Percentiles rank a stretch among this genome's conserved stretches.
Conservation (phyloP, 768 basidiomycete species). For the Postia placenta region DNA sequence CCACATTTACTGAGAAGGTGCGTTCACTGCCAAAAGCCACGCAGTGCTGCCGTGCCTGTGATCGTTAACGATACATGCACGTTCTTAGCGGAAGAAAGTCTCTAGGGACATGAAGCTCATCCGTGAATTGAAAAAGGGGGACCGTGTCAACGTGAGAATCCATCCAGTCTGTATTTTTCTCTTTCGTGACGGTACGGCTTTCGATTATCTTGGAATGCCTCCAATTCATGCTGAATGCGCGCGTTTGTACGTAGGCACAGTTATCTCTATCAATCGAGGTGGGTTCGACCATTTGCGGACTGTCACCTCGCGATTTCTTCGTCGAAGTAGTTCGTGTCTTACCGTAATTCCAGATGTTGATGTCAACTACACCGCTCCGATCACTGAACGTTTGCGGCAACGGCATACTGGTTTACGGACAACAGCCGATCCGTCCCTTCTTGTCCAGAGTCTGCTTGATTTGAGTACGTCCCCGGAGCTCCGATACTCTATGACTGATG, state of each 20-base stretch:
- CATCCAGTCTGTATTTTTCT: conserved; percentile 66
- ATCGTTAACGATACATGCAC: neutral
- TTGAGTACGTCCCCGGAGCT: conserved; percentile 24
- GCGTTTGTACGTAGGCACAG: conserved; percentile 39
- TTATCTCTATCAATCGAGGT: conserved; percentile 47
- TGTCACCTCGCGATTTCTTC: neutral
- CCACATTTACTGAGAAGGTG: neutral
- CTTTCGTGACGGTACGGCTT: conserved; percentile 47
- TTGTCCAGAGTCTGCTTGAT: conserved; percentile 67
- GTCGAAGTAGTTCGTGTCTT: neutral
- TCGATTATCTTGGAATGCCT: conserved; percentile 1
- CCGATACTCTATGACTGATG: neutral
- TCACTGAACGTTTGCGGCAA: conserved; percentile 50
- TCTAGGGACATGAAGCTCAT: conserved; percentile 22
- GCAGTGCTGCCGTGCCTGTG: too few relatives aligned
- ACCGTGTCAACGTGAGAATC: conserved; percentile 53
- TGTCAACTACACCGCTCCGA: conserved; percentile 47
- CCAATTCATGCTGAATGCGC: conserved; percentile 1
- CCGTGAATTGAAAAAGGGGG: conserved; percentile 42
- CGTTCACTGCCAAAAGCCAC: neutral
- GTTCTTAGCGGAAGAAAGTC: conserved; percentile 10
- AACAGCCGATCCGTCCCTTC: conserved; percentile 60
- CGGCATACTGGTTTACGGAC: conserved; percentile 54
- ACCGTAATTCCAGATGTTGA: conserved; percentile 26
- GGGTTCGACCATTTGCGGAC: neutral